Conservation (phyloP, 768 basidiomycete species). For the Naematelia aurantialba region DNA sequence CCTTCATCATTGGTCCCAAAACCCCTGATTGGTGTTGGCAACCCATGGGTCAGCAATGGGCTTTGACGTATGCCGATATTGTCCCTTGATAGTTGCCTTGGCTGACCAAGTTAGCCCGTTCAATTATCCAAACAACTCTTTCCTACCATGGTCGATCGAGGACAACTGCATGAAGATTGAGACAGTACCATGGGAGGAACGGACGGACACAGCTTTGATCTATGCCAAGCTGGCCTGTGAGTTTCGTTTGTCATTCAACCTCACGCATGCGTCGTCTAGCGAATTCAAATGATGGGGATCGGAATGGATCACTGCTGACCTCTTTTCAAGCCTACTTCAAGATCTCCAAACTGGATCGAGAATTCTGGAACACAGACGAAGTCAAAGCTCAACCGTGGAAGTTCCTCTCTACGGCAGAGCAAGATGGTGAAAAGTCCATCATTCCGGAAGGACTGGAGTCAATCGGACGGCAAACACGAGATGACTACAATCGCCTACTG, state of each 20-base stretch:
- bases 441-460: constrained; percentile 39
- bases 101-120: not conserved
- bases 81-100: not conserved
- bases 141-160: not conserved
- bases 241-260: too few species aligned
- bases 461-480: constrained; percentile 27
- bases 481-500: constrained; percentile 36
- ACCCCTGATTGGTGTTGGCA: constrained; percentile 36
- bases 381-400: not conserved
- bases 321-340: not conserved
- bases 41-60: constrained; percentile 45
- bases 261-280: too few species aligned
- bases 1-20: not conserved
- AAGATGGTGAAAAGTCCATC: not conserved
- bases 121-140: not conserved
- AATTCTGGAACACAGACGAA: not conserved
- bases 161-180: not conserved
- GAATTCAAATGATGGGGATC: too few species aligned
- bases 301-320: not conserved
- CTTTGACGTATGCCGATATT: constrained; percentile 26
- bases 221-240: not conserved
- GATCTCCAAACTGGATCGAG: not conserved
- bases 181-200: not conserved
- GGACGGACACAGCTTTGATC: not conserved
- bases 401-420: not conserved